Conservation (phyloP, 2,329 filamentous ascomycete genomes). For the Cercospora berteroae region DNA sequence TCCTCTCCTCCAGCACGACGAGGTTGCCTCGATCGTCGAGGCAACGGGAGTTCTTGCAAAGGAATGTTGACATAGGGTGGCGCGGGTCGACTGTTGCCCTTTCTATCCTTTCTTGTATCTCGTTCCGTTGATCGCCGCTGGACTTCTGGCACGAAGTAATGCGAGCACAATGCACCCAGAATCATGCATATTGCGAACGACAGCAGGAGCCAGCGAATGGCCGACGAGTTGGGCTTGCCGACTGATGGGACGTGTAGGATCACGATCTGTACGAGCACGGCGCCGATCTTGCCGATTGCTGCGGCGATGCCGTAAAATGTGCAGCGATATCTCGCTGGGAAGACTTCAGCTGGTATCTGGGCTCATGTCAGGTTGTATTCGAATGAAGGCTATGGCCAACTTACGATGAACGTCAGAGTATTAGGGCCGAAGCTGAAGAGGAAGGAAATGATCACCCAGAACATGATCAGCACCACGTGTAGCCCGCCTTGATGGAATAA, state of each 20-base stretch:
- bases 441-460: slow-evolving; percentile 48
- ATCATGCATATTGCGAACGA: slow-evolving; percentile 24
- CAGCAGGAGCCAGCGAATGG: slow-evolving; percentile 18
- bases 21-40: background rate
- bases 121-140: slow-evolving; percentile 13
- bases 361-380: slow-evolving; percentile 37
- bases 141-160: slow-evolving; percentile 21
- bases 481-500: slow-evolving; percentile 36
- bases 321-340: slow-evolving; percentile 55
- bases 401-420: slow-evolving; percentile 26
- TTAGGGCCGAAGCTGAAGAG: slow-evolving; percentile 50
- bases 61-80: slow-evolving; percentile 5
- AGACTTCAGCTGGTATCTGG: slow-evolving; percentile 54
- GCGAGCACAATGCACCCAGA: slow-evolving; percentile 15
- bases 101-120: background rate
- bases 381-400: background rate
- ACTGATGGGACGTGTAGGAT: slow-evolving; percentile 24
- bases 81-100: background rate
- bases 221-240: slow-evolving; percentile 15
- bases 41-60: background rate
- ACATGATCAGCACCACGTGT: slow-evolving; percentile 39
- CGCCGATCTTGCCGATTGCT: slow-evolving; percentile 55
- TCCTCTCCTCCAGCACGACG: background rate
- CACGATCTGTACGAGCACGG: slow-evolving; percentile 46
- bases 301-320: slow-evolving; percentile 56